These are phyloP conservation scores for Immersiporthe knoxdaviesiana DNA, from an alignment of 2,329 filamentous ascomycete species.

Conservation along the genomic window DNA sequence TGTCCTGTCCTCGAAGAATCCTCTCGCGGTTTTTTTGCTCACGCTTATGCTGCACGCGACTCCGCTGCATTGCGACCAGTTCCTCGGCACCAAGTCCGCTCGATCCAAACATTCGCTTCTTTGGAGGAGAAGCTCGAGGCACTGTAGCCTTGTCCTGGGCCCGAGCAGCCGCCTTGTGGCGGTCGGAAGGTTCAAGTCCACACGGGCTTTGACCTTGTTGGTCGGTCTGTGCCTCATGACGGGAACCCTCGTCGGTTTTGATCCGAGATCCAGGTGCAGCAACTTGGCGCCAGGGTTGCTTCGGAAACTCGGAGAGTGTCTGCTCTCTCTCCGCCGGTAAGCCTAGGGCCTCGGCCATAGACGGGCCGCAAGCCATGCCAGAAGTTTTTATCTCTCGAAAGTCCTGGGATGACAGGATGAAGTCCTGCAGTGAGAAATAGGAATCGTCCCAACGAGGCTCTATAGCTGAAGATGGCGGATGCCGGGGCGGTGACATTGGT, in stretches of 20 bases:
- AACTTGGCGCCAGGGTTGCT: neutral
- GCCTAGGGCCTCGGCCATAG: neutral
- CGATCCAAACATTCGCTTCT: constrained; percentile 41
- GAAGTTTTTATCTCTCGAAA: constrained; percentile 46
- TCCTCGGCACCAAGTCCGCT: constrained; percentile 35
- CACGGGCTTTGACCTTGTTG: neutral
- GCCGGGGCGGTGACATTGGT: neutral
- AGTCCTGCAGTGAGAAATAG: constrained; percentile 50
- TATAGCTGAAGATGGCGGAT: neutral
- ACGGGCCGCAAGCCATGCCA: neutral
- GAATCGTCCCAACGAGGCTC: constrained; percentile 33
- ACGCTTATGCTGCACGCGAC: constrained; percentile 36
- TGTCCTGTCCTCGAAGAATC: constrained; percentile 10
- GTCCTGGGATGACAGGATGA: constrained; percentile 52
- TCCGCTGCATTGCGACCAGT: constrained; percentile 38
- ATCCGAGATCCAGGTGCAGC: neutral
- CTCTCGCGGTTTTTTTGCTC: constrained; percentile 27
- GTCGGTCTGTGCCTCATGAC: neutral
- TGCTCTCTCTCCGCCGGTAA: neutral
- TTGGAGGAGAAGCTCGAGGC: constrained; percentile 31
- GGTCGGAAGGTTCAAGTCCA: neutral
- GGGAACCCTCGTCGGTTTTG: neutral
- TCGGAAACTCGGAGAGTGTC: neutral
- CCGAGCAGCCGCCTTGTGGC: neutral
- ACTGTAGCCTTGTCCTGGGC: neutral